Evolutionary conservation across 116 monocot species (phyloP).

Genomic region (Phalaenopsis hybrid): DNA sequence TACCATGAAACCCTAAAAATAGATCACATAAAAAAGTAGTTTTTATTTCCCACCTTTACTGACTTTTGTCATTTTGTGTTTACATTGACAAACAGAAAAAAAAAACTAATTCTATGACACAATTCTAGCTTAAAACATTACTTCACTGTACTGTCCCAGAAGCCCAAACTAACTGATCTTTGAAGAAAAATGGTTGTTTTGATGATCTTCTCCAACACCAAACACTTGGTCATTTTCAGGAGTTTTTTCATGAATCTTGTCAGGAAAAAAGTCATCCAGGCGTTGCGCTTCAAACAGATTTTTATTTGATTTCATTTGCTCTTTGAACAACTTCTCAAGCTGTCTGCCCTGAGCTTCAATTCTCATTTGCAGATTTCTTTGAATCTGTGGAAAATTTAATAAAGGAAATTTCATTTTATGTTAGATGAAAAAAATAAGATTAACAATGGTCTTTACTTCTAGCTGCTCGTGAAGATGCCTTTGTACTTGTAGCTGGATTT

Average conservation of each 20-base stretch:
- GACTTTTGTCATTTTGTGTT: not conserved
- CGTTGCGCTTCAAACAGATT: constrained; percentile 1
- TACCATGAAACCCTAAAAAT: too few relatives aligned
- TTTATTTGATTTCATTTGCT: constrained; percentile 28
- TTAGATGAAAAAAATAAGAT: not conserved
- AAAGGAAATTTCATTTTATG: not conserved
- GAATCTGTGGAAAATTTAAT: constrained; percentile 28
- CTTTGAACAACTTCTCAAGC: constrained; percentile 32
- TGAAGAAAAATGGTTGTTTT: constrained; percentile 7
- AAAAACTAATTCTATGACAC: not conserved
- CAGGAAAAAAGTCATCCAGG: constrained; percentile 9
- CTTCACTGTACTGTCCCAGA: not conserved
- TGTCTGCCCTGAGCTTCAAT: constrained; percentile 31
- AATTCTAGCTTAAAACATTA: too few relatives aligned
- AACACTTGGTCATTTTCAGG: constrained; percentile 14
- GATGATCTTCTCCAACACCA: not conserved
- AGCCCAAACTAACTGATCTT: constrained; percentile 19
- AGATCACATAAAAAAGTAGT: not conserved
- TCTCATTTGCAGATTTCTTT: constrained; percentile 43
- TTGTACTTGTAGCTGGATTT: constrained; percentile 45
- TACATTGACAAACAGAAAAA: not conserved
- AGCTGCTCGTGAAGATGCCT: constrained; percentile 47
- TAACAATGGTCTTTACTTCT: constrained; percentile 22
- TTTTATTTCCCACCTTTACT: not conserved
- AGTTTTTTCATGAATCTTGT: not conserved